Percentiles rank a stretch among this genome's conserved stretches.
phyloP scores from a whole-genome alignment of 164 flowering plant species.

The Aristolochia californica region DNA sequence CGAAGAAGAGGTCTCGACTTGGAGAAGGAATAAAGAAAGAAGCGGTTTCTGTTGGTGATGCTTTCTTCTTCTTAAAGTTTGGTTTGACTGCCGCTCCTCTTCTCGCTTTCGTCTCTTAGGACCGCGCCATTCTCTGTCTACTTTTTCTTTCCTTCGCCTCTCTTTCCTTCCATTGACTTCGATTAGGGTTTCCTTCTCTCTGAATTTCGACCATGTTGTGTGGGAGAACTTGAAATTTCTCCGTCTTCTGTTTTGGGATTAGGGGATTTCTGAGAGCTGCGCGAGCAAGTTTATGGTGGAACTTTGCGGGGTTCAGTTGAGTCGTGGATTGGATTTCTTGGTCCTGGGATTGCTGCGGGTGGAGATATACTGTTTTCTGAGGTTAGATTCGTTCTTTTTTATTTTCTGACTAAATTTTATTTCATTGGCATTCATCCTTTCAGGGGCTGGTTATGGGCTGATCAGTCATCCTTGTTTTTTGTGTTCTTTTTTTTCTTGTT shows the following conservation, averaged over 20 bases:
- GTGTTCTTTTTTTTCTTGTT: neutral
- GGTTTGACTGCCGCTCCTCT: constrained; percentile 1
- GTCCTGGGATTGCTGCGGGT: neutral
- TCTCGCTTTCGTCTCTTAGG: constrained; percentile 17
- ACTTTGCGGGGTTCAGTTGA: neutral
- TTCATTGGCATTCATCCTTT: neutral
- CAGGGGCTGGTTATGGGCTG: neutral
- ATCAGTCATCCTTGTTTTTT: neutral
- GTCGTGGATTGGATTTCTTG: neutral
- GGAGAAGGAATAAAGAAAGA: neutral
- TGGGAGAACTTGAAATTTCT: constrained; percentile 3
- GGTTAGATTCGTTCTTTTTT: neutral
- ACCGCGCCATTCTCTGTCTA: constrained; percentile 23
- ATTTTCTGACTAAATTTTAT: neutral
- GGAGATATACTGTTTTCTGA: too few relatives aligned
- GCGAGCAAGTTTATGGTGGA: neutral
- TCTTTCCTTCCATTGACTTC: constrained; percentile 10
- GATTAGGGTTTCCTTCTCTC: constrained; percentile 3
- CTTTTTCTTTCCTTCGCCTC: neutral
- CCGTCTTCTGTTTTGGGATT: neutral
- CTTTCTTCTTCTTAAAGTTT: neutral
- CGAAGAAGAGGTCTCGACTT: neutral
- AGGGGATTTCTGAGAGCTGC: neutral
- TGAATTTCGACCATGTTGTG: too few relatives aligned
- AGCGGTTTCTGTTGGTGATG: neutral